Base-by-base conservation (phyloP, 257 asterid species). In the Coffea eugenioides region DNA sequence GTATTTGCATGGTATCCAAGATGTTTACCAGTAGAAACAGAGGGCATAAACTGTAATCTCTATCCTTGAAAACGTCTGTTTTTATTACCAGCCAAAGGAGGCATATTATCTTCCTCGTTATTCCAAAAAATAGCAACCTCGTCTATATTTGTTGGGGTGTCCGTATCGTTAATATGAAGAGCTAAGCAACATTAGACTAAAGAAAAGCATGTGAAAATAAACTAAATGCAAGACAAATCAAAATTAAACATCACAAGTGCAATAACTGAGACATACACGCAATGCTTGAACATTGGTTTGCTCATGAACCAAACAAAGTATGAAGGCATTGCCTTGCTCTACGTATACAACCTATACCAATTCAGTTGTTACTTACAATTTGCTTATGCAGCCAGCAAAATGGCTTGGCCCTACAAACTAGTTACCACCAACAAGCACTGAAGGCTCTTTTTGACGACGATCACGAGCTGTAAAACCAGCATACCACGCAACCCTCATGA, bases 401-500 rank as follows among this genome's bases (percentile, higher is more conserved):
- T 1, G 34, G 70, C 56, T 75, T 59, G 15, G 3, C 69, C 78
- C 9, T 34, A 74, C 68, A 74, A 57, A 61, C 59, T 61, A 75
- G 71, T 52, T 75, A n/a, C 48, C 84, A 69, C 10, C 79, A 23
- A 78, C 83, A 62, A 83, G 51, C 68, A 75, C 78, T 59, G 81
- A 80, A 0, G 88, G 62, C 77, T 82, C 79, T 59, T 83, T 85
- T 65, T 72, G 85, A 78, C 71, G 85, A 78, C 71, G 81, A 77
- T 86, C 85, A 5, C 82, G 84, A 80, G 94, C 88, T 21, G 96
- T 87, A 78, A 93, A 90, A 66, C 98, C 99, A 6, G 98, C 96
- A 77, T 86, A 95, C 99, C 98, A 95, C 75, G 98, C 99, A 31
- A 92, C 97, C 79, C 98, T 86, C 99, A 95, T 95, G 76, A 95